These are phyloP conservation scores for Saksenaea vasiformis DNA, from an alignment of 371 early-diverging fungal species.

Conservation along the genomic window DNA sequence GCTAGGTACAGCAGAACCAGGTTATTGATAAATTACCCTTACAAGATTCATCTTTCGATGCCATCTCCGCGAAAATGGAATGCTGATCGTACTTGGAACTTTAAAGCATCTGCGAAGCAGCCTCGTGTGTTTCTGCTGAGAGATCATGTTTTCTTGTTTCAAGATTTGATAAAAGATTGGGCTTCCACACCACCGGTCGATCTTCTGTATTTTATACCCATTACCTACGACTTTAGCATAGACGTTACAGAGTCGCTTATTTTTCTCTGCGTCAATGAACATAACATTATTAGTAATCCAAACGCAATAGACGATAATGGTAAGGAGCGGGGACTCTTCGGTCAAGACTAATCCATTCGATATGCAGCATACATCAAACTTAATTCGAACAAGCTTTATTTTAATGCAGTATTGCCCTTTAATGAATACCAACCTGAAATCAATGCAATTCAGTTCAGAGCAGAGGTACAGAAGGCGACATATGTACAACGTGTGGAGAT, in stretches of 20 bases:
- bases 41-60: constrained; percentile 59
- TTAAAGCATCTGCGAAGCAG: constrained; percentile 44
- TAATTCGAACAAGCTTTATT: constrained; percentile 41
- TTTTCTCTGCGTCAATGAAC: constrained; percentile 76
- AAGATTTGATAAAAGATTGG: constrained; percentile 80
- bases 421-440: constrained; percentile 60
- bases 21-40: not conserved
- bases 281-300: constrained; percentile 82
- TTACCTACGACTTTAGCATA: constrained; percentile 61
- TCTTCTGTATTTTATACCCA: constrained; percentile 71
- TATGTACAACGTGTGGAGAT: not conserved
- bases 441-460: constrained; percentile 57
- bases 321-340: constrained; percentile 31
- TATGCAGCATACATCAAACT: constrained; percentile 63
- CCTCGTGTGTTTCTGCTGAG: constrained; percentile 68
- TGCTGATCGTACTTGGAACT: constrained; percentile 65
- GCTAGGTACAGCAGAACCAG: not conserved
- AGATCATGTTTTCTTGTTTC: constrained; percentile 81
- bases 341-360: not conserved
- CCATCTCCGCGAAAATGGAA: constrained; percentile 83
- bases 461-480: constrained; percentile 39
- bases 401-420: constrained; percentile 61
- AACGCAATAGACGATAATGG: constrained; percentile 78
- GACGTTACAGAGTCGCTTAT: constrained; percentile 57
- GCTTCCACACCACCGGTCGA: constrained; percentile 57